A percentile compares a stretch with the other conserved stretches of the same genome.
These are phyloP conservation scores for Coprinopsis cinerea DNA, from an alignment of 768 basidiomycete genomes.

Conservation along the genomic window DNA sequence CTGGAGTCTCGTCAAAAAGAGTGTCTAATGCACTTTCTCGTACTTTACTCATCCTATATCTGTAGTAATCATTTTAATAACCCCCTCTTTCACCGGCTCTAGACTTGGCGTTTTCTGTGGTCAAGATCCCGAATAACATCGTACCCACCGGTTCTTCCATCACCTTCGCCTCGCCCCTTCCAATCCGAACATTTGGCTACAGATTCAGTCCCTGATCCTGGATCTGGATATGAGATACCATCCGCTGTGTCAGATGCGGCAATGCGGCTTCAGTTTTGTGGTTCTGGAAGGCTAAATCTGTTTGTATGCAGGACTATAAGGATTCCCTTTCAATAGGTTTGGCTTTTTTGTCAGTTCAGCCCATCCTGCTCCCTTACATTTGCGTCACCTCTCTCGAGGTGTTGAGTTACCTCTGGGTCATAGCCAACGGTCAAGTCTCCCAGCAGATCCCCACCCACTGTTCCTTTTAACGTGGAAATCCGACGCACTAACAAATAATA, in stretches of 20 bases:
- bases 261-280: neutral
- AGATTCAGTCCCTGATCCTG: slow-evolving; percentile 20
- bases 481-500: neutral
- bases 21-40: slow-evolving; percentile 48
- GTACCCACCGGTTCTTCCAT: slow-evolving; percentile 22
- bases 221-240: slow-evolving; percentile 35
- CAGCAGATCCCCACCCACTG: neutral
- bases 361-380: no score
- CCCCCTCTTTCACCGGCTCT: slow-evolving; percentile 37
- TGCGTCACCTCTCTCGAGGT: no score
- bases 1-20: slow-evolving; percentile 94
- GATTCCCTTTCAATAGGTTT: no score
- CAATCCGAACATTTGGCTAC: slow-evolving; percentile 36
- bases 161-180: slow-evolving; percentile 25
- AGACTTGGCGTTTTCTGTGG: slow-evolving; percentile 34
- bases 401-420: no score
- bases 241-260: neutral
- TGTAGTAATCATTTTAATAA: slow-evolving; percentile 49
- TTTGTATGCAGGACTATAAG: neutral
- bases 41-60: slow-evolving; percentile 29
- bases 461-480: neutral
- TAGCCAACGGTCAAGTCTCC: no score
- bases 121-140: slow-evolving; percentile 33
- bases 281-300: no score
- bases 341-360: no score